Conservation (phyloP, 2,329 filamentous ascomycete genomes). For the Calycina herbarum region DNA sequence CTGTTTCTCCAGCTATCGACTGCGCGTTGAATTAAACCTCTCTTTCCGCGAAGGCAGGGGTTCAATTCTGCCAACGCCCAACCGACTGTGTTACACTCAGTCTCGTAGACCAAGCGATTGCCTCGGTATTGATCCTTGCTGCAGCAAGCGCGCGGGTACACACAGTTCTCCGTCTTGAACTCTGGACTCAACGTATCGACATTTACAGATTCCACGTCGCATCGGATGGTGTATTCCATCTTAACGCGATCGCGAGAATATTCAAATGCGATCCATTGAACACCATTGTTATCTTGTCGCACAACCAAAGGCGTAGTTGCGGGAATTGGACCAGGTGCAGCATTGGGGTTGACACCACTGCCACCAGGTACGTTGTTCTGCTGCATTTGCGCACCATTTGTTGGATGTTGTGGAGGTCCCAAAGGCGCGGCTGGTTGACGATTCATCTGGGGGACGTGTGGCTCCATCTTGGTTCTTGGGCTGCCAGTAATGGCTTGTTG, state of each 20-base stretch:
- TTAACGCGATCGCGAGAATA: slow-evolving; percentile 96
- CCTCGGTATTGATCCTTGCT: slow-evolving; percentile 95
- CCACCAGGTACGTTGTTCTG: slow-evolving; percentile 42
- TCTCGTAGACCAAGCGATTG: slow-evolving; percentile 94
- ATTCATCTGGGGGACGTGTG: slow-evolving; percentile 63
- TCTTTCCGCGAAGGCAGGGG: slow-evolving; percentile 84
- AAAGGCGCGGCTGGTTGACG: slow-evolving; percentile 56
- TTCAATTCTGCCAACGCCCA: slow-evolving; percentile 96
- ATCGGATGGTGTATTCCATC: slow-evolving; percentile 99
- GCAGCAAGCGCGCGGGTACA: slow-evolving; percentile 93
- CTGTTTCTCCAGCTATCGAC: slow-evolving; percentile 99
- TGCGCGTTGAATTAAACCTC: slow-evolving; percentile 92
- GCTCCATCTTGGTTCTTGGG: slow-evolving; percentile 63
- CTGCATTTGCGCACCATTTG: slow-evolving; percentile 47
- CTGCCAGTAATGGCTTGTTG: slow-evolving; percentile 60
- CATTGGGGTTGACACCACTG: slow-evolving; percentile 75
- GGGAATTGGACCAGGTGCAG: slow-evolving; percentile 92
- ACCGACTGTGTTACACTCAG: slow-evolving; percentile 99
- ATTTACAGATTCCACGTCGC: slow-evolving; percentile 95
- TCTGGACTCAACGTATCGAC: slow-evolving; percentile 81
- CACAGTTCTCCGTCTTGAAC: slow-evolving; percentile 98
- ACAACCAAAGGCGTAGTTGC: slow-evolving; percentile 95
- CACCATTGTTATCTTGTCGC: slow-evolving; percentile 90
- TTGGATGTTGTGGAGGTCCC: slow-evolving; percentile 44
- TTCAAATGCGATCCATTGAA: slow-evolving; percentile 98